Base-by-base conservation (phyloP, 257 asterid genomes). In the Cynanchum wilfordii region DNA sequence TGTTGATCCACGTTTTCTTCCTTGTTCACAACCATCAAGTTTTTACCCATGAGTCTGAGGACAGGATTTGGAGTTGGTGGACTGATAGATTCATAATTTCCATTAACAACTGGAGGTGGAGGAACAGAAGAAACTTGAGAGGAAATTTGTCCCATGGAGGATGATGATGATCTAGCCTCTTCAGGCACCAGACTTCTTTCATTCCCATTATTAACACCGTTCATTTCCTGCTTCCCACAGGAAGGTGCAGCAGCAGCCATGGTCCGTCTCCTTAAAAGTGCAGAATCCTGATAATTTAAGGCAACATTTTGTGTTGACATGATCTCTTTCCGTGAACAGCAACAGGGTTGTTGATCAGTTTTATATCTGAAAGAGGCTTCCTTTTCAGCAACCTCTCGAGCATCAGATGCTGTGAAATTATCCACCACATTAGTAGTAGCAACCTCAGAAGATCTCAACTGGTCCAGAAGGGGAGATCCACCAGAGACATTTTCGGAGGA, bases 1-100 rank as follows among this genome's bases (percentile, higher is more conserved):
- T 74, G 85, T 27, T 81, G 82, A 40, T 79, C 70, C 30, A 38
- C 59, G 59, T 62, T 79, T 54, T 85, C 91, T n/a, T 87, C 96
- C 67, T 84, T 89, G 80, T 82, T 91, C 78, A 84, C 82, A 74
- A 93, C 93, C 96, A 90, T 83, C 66, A 93, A 80, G 86, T 93
- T 85, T 84, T 93, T 93, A 17, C 98, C 98, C 98, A 93, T 93
- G 80, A 93, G 85, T 80, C 98, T 83, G 73, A 93, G 82, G 44
- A 93, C 87, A 29, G 96, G 89, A 84, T 73, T 92, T 19, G 94
- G 70, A 30, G 88, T 79, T 24, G 96, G 74, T 1, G 96, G 91
- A 63, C 88, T 82, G 22, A 82, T 82, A 24, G 87, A 82, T 54
- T 84, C 86, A 44, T 75, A 62, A 77, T 77, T 86, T 6, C 78